phyloP scores from a whole-genome alignment of 2,329 filamentous ascomycete genomes.

The Acarospora socialis region DNA sequence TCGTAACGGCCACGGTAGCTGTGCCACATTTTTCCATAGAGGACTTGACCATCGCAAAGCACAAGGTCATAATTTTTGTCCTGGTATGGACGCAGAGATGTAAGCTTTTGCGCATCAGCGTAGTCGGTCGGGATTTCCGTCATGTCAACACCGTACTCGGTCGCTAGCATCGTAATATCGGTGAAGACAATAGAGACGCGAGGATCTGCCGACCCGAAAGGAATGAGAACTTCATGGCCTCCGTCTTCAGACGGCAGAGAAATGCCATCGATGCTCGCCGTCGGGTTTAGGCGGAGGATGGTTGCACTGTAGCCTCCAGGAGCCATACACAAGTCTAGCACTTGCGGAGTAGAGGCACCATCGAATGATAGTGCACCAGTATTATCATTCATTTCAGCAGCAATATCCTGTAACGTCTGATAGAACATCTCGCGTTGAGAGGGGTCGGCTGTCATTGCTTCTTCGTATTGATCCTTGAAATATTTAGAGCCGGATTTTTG shows the following conservation, averaged over 20 bases:
- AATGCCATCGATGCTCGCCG: slow-evolving; percentile 25
- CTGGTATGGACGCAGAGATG: slow-evolving; percentile 11
- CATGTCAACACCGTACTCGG: slow-evolving; percentile 28
- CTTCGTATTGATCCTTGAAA: slow-evolving; percentile 14
- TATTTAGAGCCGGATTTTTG: slow-evolving; percentile 11
- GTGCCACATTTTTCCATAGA: slow-evolving; percentile 25
- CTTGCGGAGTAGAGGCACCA: slow-evolving; percentile 7
- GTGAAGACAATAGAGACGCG: slow-evolving; percentile 17
- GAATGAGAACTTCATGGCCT: slow-evolving; percentile 27
- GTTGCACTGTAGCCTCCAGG: slow-evolving; percentile 37
- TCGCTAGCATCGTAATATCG: slow-evolving; percentile 40
- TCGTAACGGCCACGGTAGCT: slow-evolving; percentile 25
- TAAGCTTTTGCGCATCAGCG: slow-evolving; percentile 15
- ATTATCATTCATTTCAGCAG: slow-evolving; percentile 14
- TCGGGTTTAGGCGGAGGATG: slow-evolving; percentile 24
- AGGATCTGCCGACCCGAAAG: slow-evolving; percentile 3
- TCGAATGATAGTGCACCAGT: slow-evolving; percentile 11
- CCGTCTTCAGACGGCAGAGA: slow-evolving; percentile 28
- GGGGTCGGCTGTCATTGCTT: slow-evolving; percentile 10
- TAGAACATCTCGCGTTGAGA: slow-evolving; percentile 8
- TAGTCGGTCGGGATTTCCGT: slow-evolving; percentile 19
- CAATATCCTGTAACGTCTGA: slow-evolving; percentile 17
- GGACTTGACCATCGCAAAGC: slow-evolving; percentile 35
- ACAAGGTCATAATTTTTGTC: slow-evolving; percentile 30
- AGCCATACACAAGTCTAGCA: slow-evolving; percentile 44